Conservation (phyloP, 2,329 filamentous ascomycete genomes). For the Penicillium sp. region DNA sequence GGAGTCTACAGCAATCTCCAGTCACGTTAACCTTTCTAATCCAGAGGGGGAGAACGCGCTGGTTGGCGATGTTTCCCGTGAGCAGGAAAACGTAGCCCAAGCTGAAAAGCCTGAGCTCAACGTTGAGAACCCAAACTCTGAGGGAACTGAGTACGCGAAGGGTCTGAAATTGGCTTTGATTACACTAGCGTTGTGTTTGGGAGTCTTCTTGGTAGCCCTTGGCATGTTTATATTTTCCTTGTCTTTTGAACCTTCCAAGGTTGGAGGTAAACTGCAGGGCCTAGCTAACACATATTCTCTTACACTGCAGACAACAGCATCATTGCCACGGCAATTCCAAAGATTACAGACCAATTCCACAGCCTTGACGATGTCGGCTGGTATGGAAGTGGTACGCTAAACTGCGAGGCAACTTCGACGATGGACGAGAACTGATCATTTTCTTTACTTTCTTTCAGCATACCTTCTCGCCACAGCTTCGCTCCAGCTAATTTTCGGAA, state of each 20-base stretch:
- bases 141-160: not conserved
- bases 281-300: not conserved
- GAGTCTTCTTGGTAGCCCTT: slow-evolving; percentile 1
- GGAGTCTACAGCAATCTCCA: not conserved
- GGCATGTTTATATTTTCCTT: not conserved
- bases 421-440: not conserved
- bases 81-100: not conserved
- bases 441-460: slow-evolving; percentile 27
- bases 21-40: not conserved
- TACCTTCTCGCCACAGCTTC: slow-evolving; percentile 27
- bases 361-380: slow-evolving; percentile 58
- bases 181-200: not conserved
- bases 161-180: not conserved
- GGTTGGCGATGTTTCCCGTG: not conserved
- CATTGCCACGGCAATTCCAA: slow-evolving; percentile 13
- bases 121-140: not conserved
- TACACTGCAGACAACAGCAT: not conserved
- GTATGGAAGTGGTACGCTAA: slow-evolving; percentile 52
- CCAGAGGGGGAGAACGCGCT: not conserved
- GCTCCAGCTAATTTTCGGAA: slow-evolving; percentile 38
- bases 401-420: not conserved
- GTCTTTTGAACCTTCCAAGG: not conserved
- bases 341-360: slow-evolving; percentile 20
- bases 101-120: not conserved
- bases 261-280: not conserved